Evolutionary conservation across 805 yeast genomes (phyloP).

Genomic region (Spathaspora passalidarum): DNA sequence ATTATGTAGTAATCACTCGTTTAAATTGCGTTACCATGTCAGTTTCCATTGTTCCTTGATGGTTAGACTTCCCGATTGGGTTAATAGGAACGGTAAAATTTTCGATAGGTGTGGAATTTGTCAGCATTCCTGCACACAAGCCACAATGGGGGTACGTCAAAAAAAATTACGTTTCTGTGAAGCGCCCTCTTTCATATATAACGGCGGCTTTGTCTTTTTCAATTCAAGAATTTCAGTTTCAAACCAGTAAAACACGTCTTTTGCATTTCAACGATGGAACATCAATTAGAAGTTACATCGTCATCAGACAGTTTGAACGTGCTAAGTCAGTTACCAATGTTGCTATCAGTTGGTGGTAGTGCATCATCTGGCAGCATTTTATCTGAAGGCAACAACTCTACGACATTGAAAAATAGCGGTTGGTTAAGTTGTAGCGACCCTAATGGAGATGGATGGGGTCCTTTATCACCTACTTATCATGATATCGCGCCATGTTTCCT

Average conservation of each 20-base stretch:
- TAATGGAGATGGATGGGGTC: constrained; percentile 42
- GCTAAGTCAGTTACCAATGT: not conserved
- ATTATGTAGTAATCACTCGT: too few species aligned
- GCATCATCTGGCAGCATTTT: not conserved
- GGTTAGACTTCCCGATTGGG: too few species aligned
- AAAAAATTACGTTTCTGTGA: too few species aligned
- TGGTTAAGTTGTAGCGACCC: constrained; percentile 13
- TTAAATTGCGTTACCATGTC: too few species aligned
- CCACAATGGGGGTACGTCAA: too few species aligned
- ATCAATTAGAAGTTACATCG: not conserved
- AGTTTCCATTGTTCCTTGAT: too few species aligned
- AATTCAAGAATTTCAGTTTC: not conserved
- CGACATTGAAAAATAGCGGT: not conserved
- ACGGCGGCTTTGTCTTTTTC: too few species aligned
- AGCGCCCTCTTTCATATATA: too few species aligned
- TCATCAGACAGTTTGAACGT: not conserved
- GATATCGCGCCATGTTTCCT: constrained; percentile 62
- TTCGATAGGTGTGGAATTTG: too few species aligned
- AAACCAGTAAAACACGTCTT: not conserved
- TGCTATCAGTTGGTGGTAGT: not conserved
- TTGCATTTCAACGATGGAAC: not conserved
- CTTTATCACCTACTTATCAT: constrained; percentile 37
- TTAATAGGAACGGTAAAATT: too few species aligned
- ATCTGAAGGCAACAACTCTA: not conserved
- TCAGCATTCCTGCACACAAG: too few species aligned